Evolutionary conservation across 2,329 filamentous ascomycete species (phyloP), one percentile per base, ranked within the genome.

Genomic region (Sporothrix schenckii): DNA sequence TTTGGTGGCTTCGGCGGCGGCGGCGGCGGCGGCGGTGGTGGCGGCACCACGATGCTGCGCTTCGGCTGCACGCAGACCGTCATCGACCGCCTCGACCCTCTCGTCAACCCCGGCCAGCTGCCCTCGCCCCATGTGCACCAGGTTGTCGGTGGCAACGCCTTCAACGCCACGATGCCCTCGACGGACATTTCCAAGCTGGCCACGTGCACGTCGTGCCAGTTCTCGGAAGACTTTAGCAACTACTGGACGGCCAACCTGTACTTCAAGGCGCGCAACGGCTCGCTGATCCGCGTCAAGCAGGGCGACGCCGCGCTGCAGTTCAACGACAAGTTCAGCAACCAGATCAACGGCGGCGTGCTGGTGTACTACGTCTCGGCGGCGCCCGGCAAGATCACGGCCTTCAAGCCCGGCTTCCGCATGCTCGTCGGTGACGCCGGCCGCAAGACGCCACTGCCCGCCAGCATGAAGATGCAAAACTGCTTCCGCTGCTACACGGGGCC

Each of bases 231-330:
- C 49, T 69, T 71, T 14, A 70, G 68, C 39, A 72, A 72, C 72
- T 72, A 71, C 70, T 72, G 72, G 72, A 72, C 72, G 34, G 71
- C 71, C 30, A 71, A 70, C 69, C 70, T 72, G 24, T 72, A 71
- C 69, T 72, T 72, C 70, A 77, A 76, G 74, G 78, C 78, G 30
- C 74, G 75, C 50, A 80, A 80, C 74, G 78, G 78, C 54, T 76
- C 77, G 10, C 81, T 75, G 72, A 80, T 80, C 74, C 76, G 80
- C 69, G 70, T 77, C 77, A 80, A 76, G 74, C 76, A 78, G 77
- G 83, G 86, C 49, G 86, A 87, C 72, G 86, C 88, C 71, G 87
- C 83, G 76, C 85, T 77, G 9, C 81, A 83, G 72, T 80, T 82
- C 74, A 77, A 76, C 69, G 81, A 83, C 71, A 75, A 77, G 68